phyloP scores from a whole-genome alignment of 2,329 filamentous ascomycete species.

The Fusarium begoniae region DNA sequence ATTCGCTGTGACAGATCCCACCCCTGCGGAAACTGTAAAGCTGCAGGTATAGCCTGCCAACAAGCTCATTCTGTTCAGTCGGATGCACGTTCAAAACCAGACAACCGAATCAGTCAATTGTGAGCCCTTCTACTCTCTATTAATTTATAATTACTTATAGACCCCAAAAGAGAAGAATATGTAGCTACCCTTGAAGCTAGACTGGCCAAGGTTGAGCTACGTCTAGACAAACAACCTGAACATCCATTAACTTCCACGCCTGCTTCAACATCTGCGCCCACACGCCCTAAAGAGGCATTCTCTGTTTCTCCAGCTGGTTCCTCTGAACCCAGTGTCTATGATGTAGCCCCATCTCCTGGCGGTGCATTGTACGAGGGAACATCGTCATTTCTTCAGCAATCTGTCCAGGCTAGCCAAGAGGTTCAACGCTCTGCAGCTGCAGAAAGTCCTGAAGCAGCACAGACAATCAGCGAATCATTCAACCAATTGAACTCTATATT shows the following conservation, averaged over 20 bases:
- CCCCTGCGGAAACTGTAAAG: constrained; percentile 24
- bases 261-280: not conserved
- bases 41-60: constrained; percentile 26
- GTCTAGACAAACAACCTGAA: not conserved
- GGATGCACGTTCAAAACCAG: constrained; percentile 14
- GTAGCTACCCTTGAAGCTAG: constrained; percentile 13
- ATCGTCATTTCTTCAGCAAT: constrained; percentile 32
- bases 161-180: constrained; percentile 12
- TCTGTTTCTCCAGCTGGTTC: constrained; percentile 6
- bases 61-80: constrained; percentile 9
- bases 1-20: constrained; percentile 28
- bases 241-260: not conserved
- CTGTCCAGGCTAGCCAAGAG: constrained; percentile 22
- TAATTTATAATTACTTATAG: not conserved
- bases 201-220: constrained; percentile 20
- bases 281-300: not conserved
- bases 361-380: constrained; percentile 26
- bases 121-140: not conserved
- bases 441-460: constrained; percentile 18
- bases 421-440: constrained; percentile 17
- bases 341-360: not conserved
- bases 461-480: constrained; percentile 25
- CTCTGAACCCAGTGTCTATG: not conserved
- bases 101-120: constrained; percentile 24
- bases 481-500: constrained; percentile 10